Conservation (phyloP, 2,329 filamentous ascomycete genomes). For the Dactylellina drechsleri region DNA sequence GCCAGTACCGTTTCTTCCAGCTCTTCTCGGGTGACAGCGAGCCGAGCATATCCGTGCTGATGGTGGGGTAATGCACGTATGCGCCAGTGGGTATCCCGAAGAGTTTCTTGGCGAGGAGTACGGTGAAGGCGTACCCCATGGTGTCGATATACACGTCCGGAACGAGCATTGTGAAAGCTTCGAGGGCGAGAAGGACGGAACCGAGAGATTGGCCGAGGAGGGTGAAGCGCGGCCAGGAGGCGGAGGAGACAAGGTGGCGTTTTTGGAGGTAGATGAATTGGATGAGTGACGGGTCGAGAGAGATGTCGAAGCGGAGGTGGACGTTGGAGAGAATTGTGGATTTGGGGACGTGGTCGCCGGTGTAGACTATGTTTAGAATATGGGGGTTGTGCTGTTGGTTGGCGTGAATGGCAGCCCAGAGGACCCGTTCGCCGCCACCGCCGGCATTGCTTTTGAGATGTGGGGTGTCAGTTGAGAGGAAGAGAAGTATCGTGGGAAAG, state of each 20-base stretch:
- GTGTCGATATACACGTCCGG: slow-evolving; percentile 97
- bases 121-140: slow-evolving; percentile 94
- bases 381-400: slow-evolving; percentile 89
- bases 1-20: slow-evolving; percentile 85
- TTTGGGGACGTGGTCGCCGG: slow-evolving; percentile 92
- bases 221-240: slow-evolving; percentile 90
- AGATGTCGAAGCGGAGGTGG: slow-evolving; percentile 90
- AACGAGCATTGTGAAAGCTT: slow-evolving; percentile 89
- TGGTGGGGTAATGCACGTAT: slow-evolving; percentile 98
- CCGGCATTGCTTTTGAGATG: slow-evolving; percentile 78
- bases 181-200: slow-evolving; percentile 85
- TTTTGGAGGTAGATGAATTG: slow-evolving; percentile 91
- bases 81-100: slow-evolving; percentile 89
- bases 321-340: slow-evolving; percentile 79
- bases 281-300: slow-evolving; percentile 82
- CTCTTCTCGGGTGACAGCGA: slow-evolving; percentile 89
- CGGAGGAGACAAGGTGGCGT: slow-evolving; percentile 83
- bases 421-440: slow-evolving; percentile 91
- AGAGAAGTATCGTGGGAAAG: too few relatives aligned
- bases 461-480: too few relatives aligned
- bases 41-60: slow-evolving; percentile 95
- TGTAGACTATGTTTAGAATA: slow-evolving; percentile 91
- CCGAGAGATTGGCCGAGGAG: slow-evolving; percentile 93
- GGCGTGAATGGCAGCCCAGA: slow-evolving; percentile 93
- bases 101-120: slow-evolving; percentile 82